Conservation (phyloP, 495 filamentous ascomycete genomes). For the Talaromyces wortmannii region DNA sequence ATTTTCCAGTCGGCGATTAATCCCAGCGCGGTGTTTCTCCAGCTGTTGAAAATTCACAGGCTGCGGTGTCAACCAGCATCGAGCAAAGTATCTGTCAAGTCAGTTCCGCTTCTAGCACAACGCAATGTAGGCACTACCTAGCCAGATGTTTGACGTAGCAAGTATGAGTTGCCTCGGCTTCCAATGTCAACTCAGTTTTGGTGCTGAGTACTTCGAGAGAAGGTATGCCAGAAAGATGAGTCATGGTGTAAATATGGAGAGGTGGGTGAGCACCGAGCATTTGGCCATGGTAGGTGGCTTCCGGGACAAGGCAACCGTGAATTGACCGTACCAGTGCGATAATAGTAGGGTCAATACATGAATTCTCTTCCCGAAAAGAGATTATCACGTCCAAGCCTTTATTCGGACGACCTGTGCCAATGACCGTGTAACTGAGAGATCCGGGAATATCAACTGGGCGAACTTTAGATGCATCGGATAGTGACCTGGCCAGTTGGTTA, state of each 20-base stretch:
- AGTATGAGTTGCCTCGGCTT: conserved; percentile 15
- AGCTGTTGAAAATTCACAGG: conserved; percentile 6
- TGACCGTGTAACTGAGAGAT: conserved; percentile 22
- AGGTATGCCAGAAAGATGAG: conserved; percentile 16
- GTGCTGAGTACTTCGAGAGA: conserved; percentile 17
- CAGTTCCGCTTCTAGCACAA: no score
- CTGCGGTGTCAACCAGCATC: conserved; percentile 17
- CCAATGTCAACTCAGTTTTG: conserved; percentile 13
- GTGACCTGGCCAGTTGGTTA: conserved; percentile 17
- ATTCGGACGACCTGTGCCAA: conserved; percentile 12
- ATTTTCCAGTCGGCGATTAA: neutral
- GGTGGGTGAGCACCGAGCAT: conserved; percentile 18
- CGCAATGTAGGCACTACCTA: conserved; percentile 3
- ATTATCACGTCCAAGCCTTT: conserved; percentile 12
- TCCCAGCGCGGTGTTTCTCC: neutral
- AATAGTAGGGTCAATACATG: conserved; percentile 5
- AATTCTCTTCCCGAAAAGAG: conserved; percentile 17
- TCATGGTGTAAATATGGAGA: conserved; percentile 20
- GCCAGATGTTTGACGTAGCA: conserved; percentile 14
- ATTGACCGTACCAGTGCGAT: conserved; percentile 13
- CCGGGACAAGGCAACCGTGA: conserved; percentile 19
- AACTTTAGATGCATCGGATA: conserved; percentile 15
- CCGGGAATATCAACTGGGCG: conserved; percentile 16
- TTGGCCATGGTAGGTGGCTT: conserved; percentile 14
- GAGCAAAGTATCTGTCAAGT: conserved; percentile 13